Conservation (phyloP, 2,329 filamentous ascomycete species). For the Aspergillus niger region DNA sequence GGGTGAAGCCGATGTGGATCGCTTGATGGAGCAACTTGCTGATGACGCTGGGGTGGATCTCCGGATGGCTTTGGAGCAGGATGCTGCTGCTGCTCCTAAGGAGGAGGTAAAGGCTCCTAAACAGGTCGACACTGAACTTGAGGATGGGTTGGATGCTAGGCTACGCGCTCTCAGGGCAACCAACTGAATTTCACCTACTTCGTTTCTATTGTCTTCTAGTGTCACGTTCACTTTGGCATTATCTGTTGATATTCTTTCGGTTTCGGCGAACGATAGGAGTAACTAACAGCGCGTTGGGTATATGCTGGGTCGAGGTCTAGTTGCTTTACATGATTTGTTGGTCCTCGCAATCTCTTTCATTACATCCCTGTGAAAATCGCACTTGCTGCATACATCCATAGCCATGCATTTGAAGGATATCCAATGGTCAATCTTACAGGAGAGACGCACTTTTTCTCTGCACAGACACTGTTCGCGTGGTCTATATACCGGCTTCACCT, state of each 20-base stretch:
- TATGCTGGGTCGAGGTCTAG: not conserved
- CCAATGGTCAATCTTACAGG: not conserved
- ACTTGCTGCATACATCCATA: not conserved
- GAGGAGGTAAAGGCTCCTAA: constrained; percentile 45
- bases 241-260: not conserved
- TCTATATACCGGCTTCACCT: not conserved
- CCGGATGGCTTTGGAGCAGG: constrained; percentile 42
- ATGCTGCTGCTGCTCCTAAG: constrained; percentile 39
- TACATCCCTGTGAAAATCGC: not conserved
- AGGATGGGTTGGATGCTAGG: constrained; percentile 46
- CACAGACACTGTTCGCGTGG: not conserved
- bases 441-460: not conserved
- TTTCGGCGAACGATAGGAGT: not conserved
- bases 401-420: not conserved
- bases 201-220: not conserved
- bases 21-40: constrained; percentile 47
- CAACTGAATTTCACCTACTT: constrained; percentile 23
- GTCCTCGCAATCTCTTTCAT: not conserved
- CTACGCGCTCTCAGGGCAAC: constrained; percentile 44
- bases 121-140: constrained; percentile 40
- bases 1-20: constrained; percentile 45
- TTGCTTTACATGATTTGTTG: not conserved
- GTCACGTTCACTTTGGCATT: not conserved
- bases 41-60: constrained; percentile 48
- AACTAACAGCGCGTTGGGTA: not conserved